phyloP scores from a whole-genome alignment of 2,329 filamentous ascomycete genomes.

The Botryosphaeria dothidea region DNA sequence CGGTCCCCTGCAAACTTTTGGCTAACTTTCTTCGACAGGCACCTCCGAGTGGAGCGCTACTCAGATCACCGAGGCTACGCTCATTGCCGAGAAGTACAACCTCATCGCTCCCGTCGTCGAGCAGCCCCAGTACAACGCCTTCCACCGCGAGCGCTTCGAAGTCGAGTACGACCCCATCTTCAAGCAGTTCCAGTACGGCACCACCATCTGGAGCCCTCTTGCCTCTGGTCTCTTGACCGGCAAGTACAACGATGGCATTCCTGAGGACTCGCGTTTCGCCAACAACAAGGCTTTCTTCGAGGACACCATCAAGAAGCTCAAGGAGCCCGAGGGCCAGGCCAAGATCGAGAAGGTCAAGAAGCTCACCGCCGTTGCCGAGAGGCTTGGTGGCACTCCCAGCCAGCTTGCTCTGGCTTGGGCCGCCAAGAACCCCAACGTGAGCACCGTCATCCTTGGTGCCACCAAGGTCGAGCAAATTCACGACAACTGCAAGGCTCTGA shows the following conservation, averaged over 20 bases:
- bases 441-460: conserved; percentile 57
- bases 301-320: conserved; percentile 54
- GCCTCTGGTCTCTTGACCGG: conserved; percentile 60
- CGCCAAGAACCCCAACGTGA: conserved; percentile 60
- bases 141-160: conserved; percentile 63
- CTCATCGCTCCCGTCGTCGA: conserved; percentile 58
- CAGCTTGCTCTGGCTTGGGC: conserved; percentile 62
- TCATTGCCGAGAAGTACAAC: conserved; percentile 63
- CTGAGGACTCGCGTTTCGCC: conserved; percentile 61
- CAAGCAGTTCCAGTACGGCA: conserved; percentile 59
- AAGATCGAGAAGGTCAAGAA: conserved; percentile 61
- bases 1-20: neutral
- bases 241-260: conserved; percentile 66
- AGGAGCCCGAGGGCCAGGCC: conserved; percentile 51
- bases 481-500: conserved; percentile 50
- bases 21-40: neutral
- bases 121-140: conserved; percentile 63
- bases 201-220: conserved; percentile 58
- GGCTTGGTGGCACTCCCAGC: conserved; percentile 48
- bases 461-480: conserved; percentile 52
- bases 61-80: conserved; percentile 60
- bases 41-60: conserved; percentile 62
- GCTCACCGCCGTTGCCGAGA: conserved; percentile 52
- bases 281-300: conserved; percentile 60
- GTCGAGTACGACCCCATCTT: conserved; percentile 61